Conservation (phyloP, 768 basidiomycete species). For the Leccinum variicolor region DNA sequence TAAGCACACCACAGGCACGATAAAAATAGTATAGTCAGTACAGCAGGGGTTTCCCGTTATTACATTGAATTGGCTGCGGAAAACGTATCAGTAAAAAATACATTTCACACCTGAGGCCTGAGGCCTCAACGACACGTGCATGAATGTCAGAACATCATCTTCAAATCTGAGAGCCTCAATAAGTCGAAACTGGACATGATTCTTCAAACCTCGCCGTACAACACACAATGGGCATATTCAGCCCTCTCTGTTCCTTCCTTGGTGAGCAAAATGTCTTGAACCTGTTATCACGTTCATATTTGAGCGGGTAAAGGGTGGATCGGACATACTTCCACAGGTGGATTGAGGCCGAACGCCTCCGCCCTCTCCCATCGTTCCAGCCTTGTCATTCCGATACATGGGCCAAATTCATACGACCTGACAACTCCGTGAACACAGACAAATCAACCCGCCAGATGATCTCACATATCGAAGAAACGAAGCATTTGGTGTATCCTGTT, state of each 20-base stretch:
- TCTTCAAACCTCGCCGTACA: constrained; percentile 42
- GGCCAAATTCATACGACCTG: constrained; percentile 78
- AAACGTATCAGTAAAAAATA: background rate
- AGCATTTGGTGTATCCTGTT: constrained; percentile 69
- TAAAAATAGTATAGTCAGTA: constrained; percentile 1
- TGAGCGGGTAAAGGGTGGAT: background rate
- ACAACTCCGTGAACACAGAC: constrained; percentile 1
- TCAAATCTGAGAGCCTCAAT: background rate
- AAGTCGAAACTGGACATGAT: background rate
- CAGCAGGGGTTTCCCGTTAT: background rate
- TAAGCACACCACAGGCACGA: background rate
- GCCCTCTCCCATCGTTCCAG: constrained; percentile 90
- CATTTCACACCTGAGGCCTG: background rate
- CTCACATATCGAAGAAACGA: constrained; percentile 75
- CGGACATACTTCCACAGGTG: constrained; percentile 66
- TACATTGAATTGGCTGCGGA: background rate
- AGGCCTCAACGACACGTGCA: background rate
- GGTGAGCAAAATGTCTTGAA: constrained; percentile 73
- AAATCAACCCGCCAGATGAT: background rate
- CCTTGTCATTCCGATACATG: constrained; percentile 74
- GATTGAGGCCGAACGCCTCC: constrained; percentile 68
- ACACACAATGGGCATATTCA: constrained; percentile 60
- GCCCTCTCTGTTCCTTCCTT: constrained; percentile 54
- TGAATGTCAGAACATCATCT: background rate
- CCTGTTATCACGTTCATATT: constrained; percentile 39